Evolutionary conservation across 345 rosid species (phyloP).

Genomic region (Angophora floribunda): DNA sequence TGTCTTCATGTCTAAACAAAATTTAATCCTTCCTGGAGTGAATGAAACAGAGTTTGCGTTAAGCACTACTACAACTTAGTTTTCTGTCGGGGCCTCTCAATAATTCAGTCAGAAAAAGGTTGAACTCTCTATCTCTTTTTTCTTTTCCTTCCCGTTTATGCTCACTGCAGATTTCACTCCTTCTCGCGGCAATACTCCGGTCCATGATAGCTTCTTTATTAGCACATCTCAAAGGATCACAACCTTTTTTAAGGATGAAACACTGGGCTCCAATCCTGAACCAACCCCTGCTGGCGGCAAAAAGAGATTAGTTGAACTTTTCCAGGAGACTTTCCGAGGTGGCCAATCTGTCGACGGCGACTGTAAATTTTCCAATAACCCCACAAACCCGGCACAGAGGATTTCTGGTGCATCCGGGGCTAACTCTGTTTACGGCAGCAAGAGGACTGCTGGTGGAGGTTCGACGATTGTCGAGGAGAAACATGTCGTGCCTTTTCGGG

Average conservation of each 20-base stretch:
- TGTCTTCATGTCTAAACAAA: not conserved
- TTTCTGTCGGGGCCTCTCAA: not conserved
- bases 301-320: slow-evolving; percentile 74
- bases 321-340: slow-evolving; percentile 33
- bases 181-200: slow-evolving; percentile 78
- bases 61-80: not conserved
- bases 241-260: not conserved
- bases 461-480: not conserved
- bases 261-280: slow-evolving; percentile 24
- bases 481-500: slow-evolving; percentile 3
- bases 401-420: slow-evolving; percentile 44
- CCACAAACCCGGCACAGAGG: slow-evolving; percentile 18
- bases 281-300: slow-evolving; percentile 38
- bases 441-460: slow-evolving; percentile 36
- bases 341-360: not conserved
- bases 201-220: slow-evolving; percentile 28
- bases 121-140: not conserved
- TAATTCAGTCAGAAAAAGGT: not conserved
- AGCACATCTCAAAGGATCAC: slow-evolving; percentile 27
- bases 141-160: not conserved
- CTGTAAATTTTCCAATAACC: slow-evolving; percentile 10
- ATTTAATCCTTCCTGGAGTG: not conserved
- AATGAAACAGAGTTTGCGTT: not conserved
- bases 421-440: slow-evolving; percentile 39
- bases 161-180: slow-evolving; percentile 71